Conservation (phyloP, 495 filamentous ascomycete species). For the Paragyromitra xinjiangensis region DNA sequence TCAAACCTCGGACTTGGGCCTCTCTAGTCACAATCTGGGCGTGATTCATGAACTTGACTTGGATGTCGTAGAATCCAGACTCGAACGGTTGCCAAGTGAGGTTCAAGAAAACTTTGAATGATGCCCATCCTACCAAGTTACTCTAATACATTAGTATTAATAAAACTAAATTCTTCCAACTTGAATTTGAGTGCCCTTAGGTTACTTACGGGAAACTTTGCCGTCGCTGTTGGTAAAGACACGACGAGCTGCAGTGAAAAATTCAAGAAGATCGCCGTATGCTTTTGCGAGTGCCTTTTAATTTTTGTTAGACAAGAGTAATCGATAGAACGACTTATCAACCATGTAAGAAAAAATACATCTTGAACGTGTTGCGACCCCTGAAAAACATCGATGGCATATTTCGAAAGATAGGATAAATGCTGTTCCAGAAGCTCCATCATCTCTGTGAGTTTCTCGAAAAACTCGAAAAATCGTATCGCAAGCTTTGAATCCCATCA, state of each 20-base stretch:
- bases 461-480: constrained; percentile 2
- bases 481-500: neutral
- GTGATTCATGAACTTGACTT: neutral
- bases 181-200: neutral
- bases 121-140: neutral
- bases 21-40: neutral
- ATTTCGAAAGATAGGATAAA: constrained; percentile 4
- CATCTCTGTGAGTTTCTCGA: neutral
- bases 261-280: neutral
- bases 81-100: neutral
- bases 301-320: neutral
- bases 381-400: neutral
- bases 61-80: neutral
- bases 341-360: neutral
- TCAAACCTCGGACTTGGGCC: neutral
- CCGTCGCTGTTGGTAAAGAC: neutral
- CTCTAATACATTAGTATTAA: neutral
- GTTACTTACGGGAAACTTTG: neutral
- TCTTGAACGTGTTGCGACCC: neutral
- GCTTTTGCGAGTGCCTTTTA: neutral
- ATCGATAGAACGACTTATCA: neutral
- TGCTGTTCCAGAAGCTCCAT: neutral
- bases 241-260: neutral
- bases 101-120: neutral
- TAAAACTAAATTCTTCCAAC: neutral